Percentiles rank a stretch among this genome's conserved stretches.
Conservation (phyloP, 2,329 filamentous ascomycete species). For the Purpureocillium takamizusanense region DNA sequence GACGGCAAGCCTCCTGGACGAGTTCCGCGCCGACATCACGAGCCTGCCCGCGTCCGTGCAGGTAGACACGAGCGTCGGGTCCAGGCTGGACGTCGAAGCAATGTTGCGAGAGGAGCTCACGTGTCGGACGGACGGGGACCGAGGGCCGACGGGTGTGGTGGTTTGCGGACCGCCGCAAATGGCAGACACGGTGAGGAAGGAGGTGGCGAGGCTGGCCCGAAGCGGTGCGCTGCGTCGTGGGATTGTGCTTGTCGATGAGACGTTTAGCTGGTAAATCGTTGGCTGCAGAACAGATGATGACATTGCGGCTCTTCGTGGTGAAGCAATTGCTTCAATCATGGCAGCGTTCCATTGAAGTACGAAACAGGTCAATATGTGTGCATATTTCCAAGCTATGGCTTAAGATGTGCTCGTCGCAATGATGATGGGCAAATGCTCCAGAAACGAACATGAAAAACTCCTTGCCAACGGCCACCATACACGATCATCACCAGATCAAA, state of each 20-base stretch:
- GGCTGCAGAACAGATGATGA: too few relatives aligned
- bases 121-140: conserved; percentile 5
- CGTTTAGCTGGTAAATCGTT: conserved; percentile 17
- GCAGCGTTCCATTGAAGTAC: too few relatives aligned
- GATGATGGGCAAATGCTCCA: too few relatives aligned
- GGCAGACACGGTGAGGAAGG: conserved; percentile 17
- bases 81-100: conserved; percentile 11
- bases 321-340: too few relatives aligned
- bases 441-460: too few relatives aligned
- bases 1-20: conserved; percentile 8
- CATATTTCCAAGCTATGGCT: too few relatives aligned
- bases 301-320: too few relatives aligned
- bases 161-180: conserved; percentile 20
- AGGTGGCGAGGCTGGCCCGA: conserved; percentile 12
- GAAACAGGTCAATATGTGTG: too few relatives aligned
- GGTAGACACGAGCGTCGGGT: conserved; percentile 12
- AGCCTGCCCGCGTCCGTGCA: conserved; percentile 9
- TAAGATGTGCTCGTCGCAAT: too few relatives aligned
- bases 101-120: conserved; percentile 14
- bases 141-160: conserved; percentile 13
- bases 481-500: too few relatives aligned
- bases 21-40: conserved; percentile 8
- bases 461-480: too few relatives aligned
- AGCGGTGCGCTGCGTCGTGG: conserved; percentile 9
- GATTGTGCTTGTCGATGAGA: conserved; percentile 16